Evolutionary conservation across 2,329 filamentous ascomycete genomes (phyloP).

Genomic region (Alternaria sp.): DNA sequence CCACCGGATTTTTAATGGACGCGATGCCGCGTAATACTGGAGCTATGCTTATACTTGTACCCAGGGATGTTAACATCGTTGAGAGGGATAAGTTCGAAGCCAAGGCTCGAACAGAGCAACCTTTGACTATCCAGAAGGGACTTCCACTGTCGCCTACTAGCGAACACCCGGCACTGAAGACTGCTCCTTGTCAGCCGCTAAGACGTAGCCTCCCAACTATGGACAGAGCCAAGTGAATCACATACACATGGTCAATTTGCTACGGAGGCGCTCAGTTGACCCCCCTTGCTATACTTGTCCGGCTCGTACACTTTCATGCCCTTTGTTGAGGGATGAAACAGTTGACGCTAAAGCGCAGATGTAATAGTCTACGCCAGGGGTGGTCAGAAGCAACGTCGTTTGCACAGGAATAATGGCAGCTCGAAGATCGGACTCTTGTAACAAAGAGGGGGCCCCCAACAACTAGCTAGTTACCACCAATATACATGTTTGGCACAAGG

Average conservation of each 20-base stretch:
- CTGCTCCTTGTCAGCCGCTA: slow-evolving; percentile 2
- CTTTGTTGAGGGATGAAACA: neutral
- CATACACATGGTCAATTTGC: neutral
- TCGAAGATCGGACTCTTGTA: neutral
- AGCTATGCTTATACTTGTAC: neutral
- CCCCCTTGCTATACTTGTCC: neutral
- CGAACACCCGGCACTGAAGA: neutral
- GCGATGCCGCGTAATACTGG: neutral
- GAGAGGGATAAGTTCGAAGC: slow-evolving; percentile 1
- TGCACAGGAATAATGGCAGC: neutral
- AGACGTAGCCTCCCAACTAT: neutral
- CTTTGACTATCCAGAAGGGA: neutral
- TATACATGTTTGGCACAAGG: neutral
- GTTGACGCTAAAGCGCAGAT: neutral
- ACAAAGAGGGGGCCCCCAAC: neutral
- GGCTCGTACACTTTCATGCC: neutral
- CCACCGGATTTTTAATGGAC: neutral
- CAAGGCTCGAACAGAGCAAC: neutral
- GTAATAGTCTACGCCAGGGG: neutral
- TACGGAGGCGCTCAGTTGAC: neutral
- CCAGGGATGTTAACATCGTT: neutral
- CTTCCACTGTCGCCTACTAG: neutral
- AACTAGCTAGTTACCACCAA: neutral
- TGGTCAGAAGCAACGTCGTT: neutral
- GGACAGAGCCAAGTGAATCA: neutral